Base-by-base conservation (phyloP, 768 basidiomycete genomes). In the Leucogyrophana mollusca region DNA sequence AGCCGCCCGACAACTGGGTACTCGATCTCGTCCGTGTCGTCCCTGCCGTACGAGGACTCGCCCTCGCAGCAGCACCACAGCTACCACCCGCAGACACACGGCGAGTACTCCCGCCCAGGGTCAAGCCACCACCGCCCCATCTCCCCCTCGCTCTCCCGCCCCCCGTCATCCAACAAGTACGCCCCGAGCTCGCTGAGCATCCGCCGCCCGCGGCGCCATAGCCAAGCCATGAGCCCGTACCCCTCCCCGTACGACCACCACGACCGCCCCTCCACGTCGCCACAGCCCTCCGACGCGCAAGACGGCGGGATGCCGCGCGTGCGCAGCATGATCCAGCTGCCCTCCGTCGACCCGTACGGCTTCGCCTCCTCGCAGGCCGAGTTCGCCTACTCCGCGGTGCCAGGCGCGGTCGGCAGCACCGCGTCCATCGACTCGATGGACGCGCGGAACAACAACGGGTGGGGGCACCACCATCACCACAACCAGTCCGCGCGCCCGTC, bases 171-270 rank as follows among this genome's bases (percentile, higher is more conserved):
- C 44, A 72, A 72, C 55, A 77, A 78, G 23, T 77, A 73, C 54
- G 70, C 68, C 33, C 63, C 73, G 5, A 72, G 68, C 18, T 79
- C 84, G 13, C 66, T 89, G 43, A 83, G 85, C 62, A 77, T 91
- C 27, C 80, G 87, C 21, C 77, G 90, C 23, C 77, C 78, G 36
- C 77, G 90, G 35, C 78, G 90, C 47, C 90, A 91, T 65, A 88
- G 85, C 61, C 90, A 92, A 63, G 90, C 89, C 1, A 83, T 92
- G 75, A 87, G 83, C 56, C 90, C 90, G 10, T 92, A 92, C 66
- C 90, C 90, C 14, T 85, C 82, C 51, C 87, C 89, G 36, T 92
- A 91, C 65, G 83, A 82, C 49, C 78, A 83, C 45, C 71, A 77
- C 36, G 80, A 83, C 51, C 79, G 86, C 33, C 83, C 82, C 1